A percentile compares a stretch with the other conserved stretches of the same genome.
These are phyloP conservation scores for Hydnomerulius pinastri DNA, from an alignment of 768 basidiomycete genomes.

Conservation along the genomic window DNA sequence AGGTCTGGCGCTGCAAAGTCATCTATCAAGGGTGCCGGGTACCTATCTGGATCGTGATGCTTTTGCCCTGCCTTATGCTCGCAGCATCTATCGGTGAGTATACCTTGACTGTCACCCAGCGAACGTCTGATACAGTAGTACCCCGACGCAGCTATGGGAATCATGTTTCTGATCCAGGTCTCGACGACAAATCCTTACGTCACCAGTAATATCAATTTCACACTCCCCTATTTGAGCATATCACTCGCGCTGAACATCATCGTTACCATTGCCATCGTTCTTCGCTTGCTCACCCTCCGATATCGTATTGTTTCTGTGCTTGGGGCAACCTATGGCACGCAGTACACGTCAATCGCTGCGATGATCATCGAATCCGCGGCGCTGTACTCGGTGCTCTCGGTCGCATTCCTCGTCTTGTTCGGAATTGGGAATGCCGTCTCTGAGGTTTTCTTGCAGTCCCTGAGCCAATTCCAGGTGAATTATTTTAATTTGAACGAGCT, in stretches of 20 bases:
- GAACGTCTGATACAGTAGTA: too few species aligned
- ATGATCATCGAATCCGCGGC: conserved; percentile 39
- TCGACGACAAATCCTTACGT: conserved; percentile 14
- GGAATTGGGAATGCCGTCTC: conserved; percentile 19
- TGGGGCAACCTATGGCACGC: conserved; percentile 21
- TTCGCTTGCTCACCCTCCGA: conserved; percentile 28
- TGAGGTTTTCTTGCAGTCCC: conserved; percentile 30
- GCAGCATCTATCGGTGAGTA: too few species aligned
- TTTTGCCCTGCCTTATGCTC: too few species aligned
- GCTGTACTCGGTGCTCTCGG: conserved; percentile 25
- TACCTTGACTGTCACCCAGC: too few species aligned
- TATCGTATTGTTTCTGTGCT: conserved; percentile 11
- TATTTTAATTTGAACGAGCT: neutral
- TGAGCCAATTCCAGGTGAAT: conserved; percentile 32
- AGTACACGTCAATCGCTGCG: conserved; percentile 34
- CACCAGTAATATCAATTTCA: conserved; percentile 18
- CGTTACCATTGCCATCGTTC: conserved; percentile 32
- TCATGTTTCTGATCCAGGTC: too few species aligned
- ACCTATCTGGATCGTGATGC: too few species aligned
- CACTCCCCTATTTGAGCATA: conserved; percentile 27
- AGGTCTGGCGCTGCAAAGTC: too few species aligned
- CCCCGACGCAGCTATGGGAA: too few species aligned
- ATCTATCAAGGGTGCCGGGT: too few species aligned
- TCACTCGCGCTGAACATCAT: conserved; percentile 35
- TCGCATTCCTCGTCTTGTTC: conserved; percentile 34